Base-by-base conservation (phyloP, 2,329 filamentous ascomycete genomes). In the Hypoxylon sp. region DNA sequence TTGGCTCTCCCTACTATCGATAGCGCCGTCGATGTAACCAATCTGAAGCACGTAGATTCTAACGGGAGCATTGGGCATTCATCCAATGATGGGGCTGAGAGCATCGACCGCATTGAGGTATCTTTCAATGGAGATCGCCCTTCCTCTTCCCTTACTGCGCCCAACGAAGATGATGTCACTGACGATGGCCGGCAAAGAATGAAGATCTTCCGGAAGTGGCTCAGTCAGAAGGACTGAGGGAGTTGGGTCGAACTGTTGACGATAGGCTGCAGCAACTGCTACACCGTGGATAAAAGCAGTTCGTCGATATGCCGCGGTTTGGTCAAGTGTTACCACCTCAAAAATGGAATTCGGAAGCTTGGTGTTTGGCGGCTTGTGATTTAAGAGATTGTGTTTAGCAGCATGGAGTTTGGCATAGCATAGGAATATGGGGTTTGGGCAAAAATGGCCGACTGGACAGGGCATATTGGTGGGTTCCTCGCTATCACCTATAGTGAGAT, bases 21-120 rank as follows among this genome's bases (percentile, higher is more conserved):
- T 26, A 64, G 56, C 38, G 58, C 51, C 20, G 55, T 58, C 13
- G 62, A 58, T 31, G 23, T 63, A 23, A 55, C 46, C 25, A 60
- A 55, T 37, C 16, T 46, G n/a, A 61, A 62, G 32, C 30, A 25
- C 21, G 40, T 57, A 16, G 51, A 55, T 25, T 51, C 48, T 2
- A 49, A 54, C 27, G 58, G 50, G 15, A 57, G 42, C 29, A 42
- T 56, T 23, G 34, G 41, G 11, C 36, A 47, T 16, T 47, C 53
- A n/a, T 67, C 65, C 30, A 76, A 71, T 48, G 73, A 76, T 35
- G 71, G 65, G 16, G 63, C 66, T 23, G 73, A 75, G 54, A 78
- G 75, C 49, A 57, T 74, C 20, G 53, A 60, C 37, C 63, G 74
- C 47, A 56, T 74, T 20, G 55, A 60, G 40, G 61, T 59, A 3